These are phyloP conservation scores for Aspergillus ostianus DNA, from an alignment of 495 filamentous ascomycete genomes.

Conservation along the genomic window DNA sequence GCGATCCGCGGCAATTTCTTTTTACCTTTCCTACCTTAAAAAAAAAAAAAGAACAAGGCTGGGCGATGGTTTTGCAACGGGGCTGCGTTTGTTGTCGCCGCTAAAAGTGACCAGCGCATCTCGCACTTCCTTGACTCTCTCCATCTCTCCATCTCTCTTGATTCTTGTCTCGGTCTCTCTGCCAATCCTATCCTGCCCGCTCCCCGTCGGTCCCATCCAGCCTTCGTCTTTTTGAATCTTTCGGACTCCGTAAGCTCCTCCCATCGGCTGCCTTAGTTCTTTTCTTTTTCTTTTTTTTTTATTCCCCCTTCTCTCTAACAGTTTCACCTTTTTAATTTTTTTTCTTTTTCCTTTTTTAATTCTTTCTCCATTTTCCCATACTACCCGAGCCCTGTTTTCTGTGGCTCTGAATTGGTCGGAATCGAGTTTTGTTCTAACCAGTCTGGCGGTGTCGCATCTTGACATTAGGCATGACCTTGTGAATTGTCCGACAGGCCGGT, in stretches of 20 bases:
- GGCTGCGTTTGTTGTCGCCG: conserved; percentile 13
- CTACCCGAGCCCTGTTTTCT: neutral
- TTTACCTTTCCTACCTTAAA: no score
- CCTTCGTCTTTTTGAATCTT: conserved; percentile 5
- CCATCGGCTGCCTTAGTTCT: neutral
- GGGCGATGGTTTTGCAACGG: conserved; percentile 2
- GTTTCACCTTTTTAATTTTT: neutral
- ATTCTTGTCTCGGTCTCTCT: neutral
- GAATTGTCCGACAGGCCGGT: conserved; percentile 5
- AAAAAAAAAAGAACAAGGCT: neutral
- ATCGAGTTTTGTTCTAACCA: neutral
- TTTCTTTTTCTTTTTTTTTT: neutral
- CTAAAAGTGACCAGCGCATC: conserved; percentile 3
- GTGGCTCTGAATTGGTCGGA: neutral
- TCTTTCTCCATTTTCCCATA: neutral
- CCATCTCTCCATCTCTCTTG: neutral
- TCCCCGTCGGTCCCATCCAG: conserved; percentile 2
- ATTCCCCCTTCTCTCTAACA: neutral
- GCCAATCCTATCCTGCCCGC: no score
- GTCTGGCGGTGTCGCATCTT: conserved; percentile 4
- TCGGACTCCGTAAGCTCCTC: neutral
- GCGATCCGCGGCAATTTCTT: neutral
- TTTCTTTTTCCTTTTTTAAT: conserved; percentile 2
- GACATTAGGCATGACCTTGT: conserved; percentile 6
- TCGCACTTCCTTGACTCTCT: no score